These are phyloP conservation scores for Solanum sejunctum DNA, from an alignment of 257 asterid species.

Conservation along the genomic window DNA sequence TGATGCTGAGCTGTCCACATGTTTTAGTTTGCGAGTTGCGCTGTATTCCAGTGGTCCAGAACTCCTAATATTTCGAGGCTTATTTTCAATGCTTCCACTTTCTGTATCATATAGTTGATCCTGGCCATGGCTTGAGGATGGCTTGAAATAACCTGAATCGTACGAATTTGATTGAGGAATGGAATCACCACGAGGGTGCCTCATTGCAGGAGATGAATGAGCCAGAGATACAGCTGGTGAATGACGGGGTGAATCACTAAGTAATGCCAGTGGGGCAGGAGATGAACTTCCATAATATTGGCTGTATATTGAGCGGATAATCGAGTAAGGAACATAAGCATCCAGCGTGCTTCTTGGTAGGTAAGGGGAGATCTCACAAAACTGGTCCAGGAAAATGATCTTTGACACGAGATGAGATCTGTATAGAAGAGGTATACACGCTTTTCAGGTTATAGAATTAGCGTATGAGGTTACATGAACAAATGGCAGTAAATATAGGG, in stretches of 20 bases:
- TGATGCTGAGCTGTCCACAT: constrained; percentile 72
- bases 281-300: constrained; percentile 67
- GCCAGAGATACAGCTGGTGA: constrained; percentile 68
- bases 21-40: constrained; percentile 49
- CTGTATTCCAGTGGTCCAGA: constrained; percentile 93
- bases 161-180: constrained; percentile 37
- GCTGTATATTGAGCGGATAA: constrained; percentile 78
- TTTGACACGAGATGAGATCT: constrained; percentile 78
- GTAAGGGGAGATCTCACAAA: constrained; percentile 77
- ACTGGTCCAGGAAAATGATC: constrained; percentile 85
- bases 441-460: not conserved
- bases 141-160: constrained; percentile 53
- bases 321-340: constrained; percentile 65
- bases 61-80: constrained; percentile 43
- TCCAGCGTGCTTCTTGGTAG: constrained; percentile 82
- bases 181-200: constrained; percentile 46
- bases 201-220: constrained; percentile 63
- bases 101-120: constrained; percentile 48
- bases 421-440: not conserved
- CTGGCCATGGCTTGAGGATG: constrained; percentile 48
- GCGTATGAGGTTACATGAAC: not conserved
- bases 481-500: not conserved
- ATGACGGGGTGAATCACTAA: constrained; percentile 54
- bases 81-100: constrained; percentile 30
- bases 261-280: constrained; percentile 37